A percentile compares a stretch with the other conserved stretches of the same genome.
phyloP scores from a whole-genome alignment of 2,329 filamentous ascomycete species.

The Trichoderma sp. region DNA sequence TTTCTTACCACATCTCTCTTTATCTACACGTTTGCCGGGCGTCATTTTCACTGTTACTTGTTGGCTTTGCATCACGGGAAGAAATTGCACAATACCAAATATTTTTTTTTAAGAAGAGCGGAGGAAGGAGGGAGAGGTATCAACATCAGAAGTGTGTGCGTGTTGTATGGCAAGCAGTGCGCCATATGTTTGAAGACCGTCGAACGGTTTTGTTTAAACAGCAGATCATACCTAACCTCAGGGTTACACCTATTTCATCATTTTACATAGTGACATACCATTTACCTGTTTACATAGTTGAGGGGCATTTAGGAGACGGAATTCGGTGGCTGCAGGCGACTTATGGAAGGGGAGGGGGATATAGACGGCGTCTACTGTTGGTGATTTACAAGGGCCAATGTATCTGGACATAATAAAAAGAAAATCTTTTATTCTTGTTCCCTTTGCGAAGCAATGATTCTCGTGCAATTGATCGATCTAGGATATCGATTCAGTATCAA shows the following conservation, averaged over 20 bases:
- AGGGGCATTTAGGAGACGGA: neutral
- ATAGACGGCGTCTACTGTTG: slow-evolving; percentile 19
- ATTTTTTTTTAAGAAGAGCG: neutral
- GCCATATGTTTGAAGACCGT: neutral
- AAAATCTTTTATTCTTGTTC: neutral
- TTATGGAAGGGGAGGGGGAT: neutral
- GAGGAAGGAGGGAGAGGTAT: neutral
- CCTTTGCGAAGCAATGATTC: no score
- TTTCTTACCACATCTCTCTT: neutral
- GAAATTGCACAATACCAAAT: slow-evolving; percentile 22
- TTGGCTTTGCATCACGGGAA: slow-evolving; percentile 8
- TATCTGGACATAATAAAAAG: neutral
- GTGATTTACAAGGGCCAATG: neutral
- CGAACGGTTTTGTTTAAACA: neutral
- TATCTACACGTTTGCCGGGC: slow-evolving; percentile 3
- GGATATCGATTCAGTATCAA: neutral
- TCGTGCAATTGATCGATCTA: neutral
- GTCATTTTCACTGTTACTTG: neutral
- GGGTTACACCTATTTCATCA: slow-evolving; percentile 7
- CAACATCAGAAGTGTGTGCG: neutral
- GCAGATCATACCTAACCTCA: slow-evolving; percentile 20
- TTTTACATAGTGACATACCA: slow-evolving; percentile 16
- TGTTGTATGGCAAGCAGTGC: neutral
- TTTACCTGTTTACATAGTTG: neutral
- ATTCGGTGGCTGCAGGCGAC: neutral